phyloP scores from a whole-genome alignment of 2,329 filamentous ascomycete genomes.

The Hymenoscyphus occultus region DNA sequence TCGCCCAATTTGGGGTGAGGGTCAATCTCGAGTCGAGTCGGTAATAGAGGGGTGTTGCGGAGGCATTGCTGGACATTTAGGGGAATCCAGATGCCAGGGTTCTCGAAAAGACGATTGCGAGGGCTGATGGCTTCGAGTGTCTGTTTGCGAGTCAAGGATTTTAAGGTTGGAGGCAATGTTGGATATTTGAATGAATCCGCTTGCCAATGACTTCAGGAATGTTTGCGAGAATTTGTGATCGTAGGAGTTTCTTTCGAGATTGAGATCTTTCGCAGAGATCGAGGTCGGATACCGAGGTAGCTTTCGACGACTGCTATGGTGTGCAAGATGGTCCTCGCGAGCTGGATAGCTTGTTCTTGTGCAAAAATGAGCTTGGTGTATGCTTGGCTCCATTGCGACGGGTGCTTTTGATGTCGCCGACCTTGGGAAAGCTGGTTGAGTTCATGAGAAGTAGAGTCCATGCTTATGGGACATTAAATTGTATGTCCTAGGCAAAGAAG shows the following conservation, averaged over 20 bases:
- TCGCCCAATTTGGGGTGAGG: not conserved
- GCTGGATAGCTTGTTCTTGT: not conserved
- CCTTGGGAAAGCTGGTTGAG: not conserved
- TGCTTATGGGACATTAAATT: too few relatives aligned
- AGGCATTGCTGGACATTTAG: not conserved
- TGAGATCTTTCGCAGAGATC: not conserved
- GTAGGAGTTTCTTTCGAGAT: not conserved
- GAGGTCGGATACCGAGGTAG: not conserved
- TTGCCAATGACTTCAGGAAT: not conserved
- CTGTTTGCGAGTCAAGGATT: not conserved
- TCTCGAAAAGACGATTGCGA: not conserved
- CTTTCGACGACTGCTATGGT: not conserved
- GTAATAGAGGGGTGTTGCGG: not conserved
- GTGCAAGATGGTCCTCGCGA: not conserved
- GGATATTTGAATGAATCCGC: too few relatives aligned
- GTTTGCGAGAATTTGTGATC: not conserved
- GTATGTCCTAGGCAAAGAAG: too few relatives aligned
- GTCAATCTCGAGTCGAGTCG: not conserved
- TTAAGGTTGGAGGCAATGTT: too few relatives aligned
- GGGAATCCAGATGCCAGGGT: not conserved
- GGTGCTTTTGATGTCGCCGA: not conserved
- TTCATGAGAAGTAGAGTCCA: not conserved
- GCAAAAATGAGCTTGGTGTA: not conserved
- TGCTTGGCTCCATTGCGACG: not conserved
- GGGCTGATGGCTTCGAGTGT: not conserved